Conservation (phyloP, 805 yeast species). For the Nakazawaea ernobii region DNA sequence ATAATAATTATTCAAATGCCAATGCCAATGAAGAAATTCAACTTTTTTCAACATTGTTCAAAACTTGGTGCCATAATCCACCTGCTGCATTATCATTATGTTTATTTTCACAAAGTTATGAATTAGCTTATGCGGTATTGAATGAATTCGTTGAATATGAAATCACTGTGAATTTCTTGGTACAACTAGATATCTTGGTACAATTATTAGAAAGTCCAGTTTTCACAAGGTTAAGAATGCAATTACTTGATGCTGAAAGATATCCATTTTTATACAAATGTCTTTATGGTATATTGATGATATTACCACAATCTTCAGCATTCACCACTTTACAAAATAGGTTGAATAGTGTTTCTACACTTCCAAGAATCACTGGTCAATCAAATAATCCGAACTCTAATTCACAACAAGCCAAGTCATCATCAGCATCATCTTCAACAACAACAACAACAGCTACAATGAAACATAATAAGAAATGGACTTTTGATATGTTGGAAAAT, state of each 20-base stretch:
- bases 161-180: conserved; percentile 67
- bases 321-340: conserved; percentile 78
- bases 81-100: conserved; percentile 86
- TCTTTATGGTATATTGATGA: conserved; percentile 87
- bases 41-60: conserved; percentile 71
- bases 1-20: too few species aligned
- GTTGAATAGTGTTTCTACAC: conserved; percentile 52
- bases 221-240: conserved; percentile 79
- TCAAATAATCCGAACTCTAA: too few species aligned
- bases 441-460: conserved; percentile 13
- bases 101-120: conserved; percentile 80
- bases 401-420: not conserved
- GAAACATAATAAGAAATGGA: conserved; percentile 22
- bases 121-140: conserved; percentile 77
- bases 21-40: conserved; percentile 46
- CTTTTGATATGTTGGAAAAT: conserved; percentile 32
- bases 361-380: conserved; percentile 11
- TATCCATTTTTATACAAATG: conserved; percentile 81
- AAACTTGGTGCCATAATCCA: conserved; percentile 88
- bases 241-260: conserved; percentile 80
- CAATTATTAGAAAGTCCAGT: conserved; percentile 91
- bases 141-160: conserved; percentile 80
- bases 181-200: conserved; percentile 84
- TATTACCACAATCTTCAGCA: conserved; percentile 89
- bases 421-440: conserved; percentile 14